phyloP scores from a whole-genome alignment of 495 filamentous ascomycete species.

The Aspergillus olivimuriae region DNA sequence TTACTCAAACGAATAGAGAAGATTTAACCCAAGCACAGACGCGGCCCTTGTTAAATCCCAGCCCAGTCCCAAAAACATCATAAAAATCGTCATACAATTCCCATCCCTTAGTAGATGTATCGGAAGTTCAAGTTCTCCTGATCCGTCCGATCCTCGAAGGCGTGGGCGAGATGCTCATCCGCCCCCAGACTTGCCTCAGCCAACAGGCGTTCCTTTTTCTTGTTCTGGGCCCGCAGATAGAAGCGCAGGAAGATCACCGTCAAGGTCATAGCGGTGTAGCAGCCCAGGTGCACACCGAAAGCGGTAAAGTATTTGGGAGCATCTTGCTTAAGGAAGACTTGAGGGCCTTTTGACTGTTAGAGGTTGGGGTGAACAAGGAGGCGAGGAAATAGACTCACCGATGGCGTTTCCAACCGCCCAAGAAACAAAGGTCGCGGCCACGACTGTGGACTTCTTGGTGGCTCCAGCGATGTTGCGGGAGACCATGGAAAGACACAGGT shows the following conservation, averaged over 20 bases:
- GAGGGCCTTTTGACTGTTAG: slow-evolving; percentile 29
- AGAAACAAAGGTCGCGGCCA: slow-evolving; percentile 38
- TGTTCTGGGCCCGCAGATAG: slow-evolving; percentile 30
- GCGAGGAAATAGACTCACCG: slow-evolving; percentile 13
- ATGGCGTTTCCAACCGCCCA: slow-evolving; percentile 41
- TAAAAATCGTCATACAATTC: background rate
- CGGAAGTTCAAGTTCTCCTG: slow-evolving; percentile 41
- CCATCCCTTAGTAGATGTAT: slow-evolving; percentile 36
- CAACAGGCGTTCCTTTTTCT: slow-evolving; percentile 33
- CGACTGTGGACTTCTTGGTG: slow-evolving; percentile 55
- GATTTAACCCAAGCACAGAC: too few species aligned
- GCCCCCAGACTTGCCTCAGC: slow-evolving; percentile 20
- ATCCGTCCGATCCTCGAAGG: slow-evolving; percentile 46
- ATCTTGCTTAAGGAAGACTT: slow-evolving; percentile 35
- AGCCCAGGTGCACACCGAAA: slow-evolving; percentile 37
- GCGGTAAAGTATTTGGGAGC: slow-evolving; percentile 35
- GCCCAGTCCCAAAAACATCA: too few species aligned
- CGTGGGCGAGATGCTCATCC: slow-evolving; percentile 28
- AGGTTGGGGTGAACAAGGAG: background rate
- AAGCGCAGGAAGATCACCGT: slow-evolving; percentile 33
- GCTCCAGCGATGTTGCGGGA: slow-evolving; percentile 62
- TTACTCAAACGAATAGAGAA: too few species aligned
- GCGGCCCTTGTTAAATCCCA: too few species aligned
- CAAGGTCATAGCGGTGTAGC: slow-evolving; percentile 31
- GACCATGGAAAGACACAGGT: slow-evolving; percentile 52